Percentiles rank a stretch among this genome's conserved stretches.
Conservation (phyloP, 805 yeast genomes). For the Saccharomycopsis olivae region DNA sequence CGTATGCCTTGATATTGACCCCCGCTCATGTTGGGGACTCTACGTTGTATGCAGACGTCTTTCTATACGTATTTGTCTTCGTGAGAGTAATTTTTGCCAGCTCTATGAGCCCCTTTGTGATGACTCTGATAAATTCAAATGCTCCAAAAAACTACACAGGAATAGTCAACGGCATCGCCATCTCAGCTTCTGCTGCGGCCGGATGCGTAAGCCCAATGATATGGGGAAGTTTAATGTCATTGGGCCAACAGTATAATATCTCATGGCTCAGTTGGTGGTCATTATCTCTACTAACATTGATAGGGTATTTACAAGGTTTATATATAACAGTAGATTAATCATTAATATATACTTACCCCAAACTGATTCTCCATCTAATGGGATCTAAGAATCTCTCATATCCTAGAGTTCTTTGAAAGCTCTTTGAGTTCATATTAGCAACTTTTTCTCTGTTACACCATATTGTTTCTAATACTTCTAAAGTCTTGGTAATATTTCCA, state of each 20-base stretch:
- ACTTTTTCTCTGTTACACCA: too few species aligned
- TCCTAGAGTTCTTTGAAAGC: too few species aligned
- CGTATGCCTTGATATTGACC: slow-evolving; percentile 33
- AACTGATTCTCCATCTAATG: too few species aligned
- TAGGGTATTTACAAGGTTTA: too few species aligned
- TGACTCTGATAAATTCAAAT: slow-evolving; percentile 36
- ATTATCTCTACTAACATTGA: slow-evolving; percentile 20
- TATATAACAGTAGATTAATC: too few species aligned
- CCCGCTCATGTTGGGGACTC: slow-evolving; percentile 14
- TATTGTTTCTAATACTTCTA: too few species aligned
- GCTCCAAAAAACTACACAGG: slow-evolving; percentile 34
- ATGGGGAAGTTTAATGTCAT: slow-evolving; percentile 31
- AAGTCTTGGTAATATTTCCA: too few species aligned
- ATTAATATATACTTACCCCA: too few species aligned
- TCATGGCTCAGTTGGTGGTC: slow-evolving; percentile 25
- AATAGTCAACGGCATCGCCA: slow-evolving; percentile 36
- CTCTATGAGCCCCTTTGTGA: slow-evolving; percentile 34
- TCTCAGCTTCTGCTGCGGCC: slow-evolving; percentile 36
- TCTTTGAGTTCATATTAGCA: too few species aligned
- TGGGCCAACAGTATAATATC: slow-evolving; percentile 18
- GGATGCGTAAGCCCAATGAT: slow-evolving; percentile 38
- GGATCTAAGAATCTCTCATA: too few species aligned
- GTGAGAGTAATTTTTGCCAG: slow-evolving; percentile 26
- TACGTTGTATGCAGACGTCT: not conserved
- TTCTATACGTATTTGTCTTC: slow-evolving; percentile 17